A percentile compares a stretch with the other conserved stretches of the same genome.
These are phyloP conservation scores for Plasmodium reichenowi DNA, from an alignment of 169 alveolate genomes.

Conservation along the genomic window DNA sequence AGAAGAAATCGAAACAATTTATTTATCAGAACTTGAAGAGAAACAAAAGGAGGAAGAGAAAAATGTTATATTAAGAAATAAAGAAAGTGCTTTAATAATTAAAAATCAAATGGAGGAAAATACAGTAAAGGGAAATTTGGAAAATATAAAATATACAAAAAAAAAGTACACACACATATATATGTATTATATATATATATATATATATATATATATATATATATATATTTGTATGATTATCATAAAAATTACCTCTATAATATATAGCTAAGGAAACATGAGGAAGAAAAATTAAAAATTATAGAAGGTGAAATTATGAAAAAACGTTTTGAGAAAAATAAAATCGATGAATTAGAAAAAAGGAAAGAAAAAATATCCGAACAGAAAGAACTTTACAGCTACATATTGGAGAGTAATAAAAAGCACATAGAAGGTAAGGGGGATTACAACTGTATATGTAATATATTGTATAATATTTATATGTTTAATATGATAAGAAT, in stretches of 20 bases:
- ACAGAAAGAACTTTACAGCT: conserved; percentile 34
- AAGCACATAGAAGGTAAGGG: conserved; percentile 58
- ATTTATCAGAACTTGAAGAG: conserved; percentile 49
- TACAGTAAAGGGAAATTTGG: conserved; percentile 26
- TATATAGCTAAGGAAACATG: conserved; percentile 56
- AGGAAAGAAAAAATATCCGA: conserved; percentile 46
- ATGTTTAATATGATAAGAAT: too few relatives aligned
- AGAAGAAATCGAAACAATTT: conserved; percentile 68
- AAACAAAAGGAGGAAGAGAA: conserved; percentile 59
- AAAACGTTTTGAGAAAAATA: conserved; percentile 65
- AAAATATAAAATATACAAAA: not conserved
- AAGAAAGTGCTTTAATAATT: conserved; percentile 68
- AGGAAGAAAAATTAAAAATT: conserved; percentile 58
- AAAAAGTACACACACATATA: not conserved
- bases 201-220: not conserved
- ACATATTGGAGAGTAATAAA: conserved; percentile 42
- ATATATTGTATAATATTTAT: not conserved
- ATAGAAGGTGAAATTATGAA: conserved; percentile 70
- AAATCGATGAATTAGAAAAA: conserved; percentile 66
- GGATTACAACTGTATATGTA: not conserved
- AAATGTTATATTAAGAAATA: conserved; percentile 45
- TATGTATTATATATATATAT: not conserved
- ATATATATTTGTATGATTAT: not conserved
- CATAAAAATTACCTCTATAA: not conserved
- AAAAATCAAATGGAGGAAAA: conserved; percentile 71